Evolutionary conservation across 208 protist genomes (phyloP).

Genomic region (Leishmania arabica): DNA sequence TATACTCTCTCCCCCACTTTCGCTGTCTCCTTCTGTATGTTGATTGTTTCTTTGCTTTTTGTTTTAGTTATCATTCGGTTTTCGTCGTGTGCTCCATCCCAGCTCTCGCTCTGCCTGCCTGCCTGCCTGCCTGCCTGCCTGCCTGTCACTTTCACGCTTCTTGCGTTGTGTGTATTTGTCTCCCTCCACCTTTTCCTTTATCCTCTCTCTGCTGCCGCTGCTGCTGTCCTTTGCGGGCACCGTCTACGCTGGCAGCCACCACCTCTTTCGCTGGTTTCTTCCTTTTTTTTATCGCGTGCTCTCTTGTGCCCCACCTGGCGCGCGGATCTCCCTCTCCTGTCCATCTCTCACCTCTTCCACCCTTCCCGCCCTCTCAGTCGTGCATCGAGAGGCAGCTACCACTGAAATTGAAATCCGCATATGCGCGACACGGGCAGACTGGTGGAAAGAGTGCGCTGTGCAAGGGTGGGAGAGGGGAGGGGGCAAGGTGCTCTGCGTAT

Average conservation of each 20-base stretch:
- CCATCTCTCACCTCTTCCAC: background rate
- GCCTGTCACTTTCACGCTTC: too few relatives aligned
- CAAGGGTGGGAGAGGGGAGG: background rate
- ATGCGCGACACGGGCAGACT: background rate
- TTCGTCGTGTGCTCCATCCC: background rate
- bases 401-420: background rate
- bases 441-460: background rate
- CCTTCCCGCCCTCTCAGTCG: background rate
- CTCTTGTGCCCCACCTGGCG: background rate
- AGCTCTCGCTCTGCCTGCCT: background rate
- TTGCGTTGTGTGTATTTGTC: too few relatives aligned
- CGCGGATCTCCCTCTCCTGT: background rate
- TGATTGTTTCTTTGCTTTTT: background rate
- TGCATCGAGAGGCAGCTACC: background rate
- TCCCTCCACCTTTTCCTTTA: too few relatives aligned
- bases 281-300: background rate
- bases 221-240: too few relatives aligned
- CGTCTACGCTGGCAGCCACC: too few relatives aligned
- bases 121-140: too few relatives aligned
- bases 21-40: background rate
- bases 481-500: background rate
- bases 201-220: too few relatives aligned
- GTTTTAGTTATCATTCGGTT: too few relatives aligned
- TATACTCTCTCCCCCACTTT: background rate
- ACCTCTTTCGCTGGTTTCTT: background rate